Evolutionary conservation across 352 stramenopile species (phyloP).

Genomic region (Pythium myriotylum): DNA sequence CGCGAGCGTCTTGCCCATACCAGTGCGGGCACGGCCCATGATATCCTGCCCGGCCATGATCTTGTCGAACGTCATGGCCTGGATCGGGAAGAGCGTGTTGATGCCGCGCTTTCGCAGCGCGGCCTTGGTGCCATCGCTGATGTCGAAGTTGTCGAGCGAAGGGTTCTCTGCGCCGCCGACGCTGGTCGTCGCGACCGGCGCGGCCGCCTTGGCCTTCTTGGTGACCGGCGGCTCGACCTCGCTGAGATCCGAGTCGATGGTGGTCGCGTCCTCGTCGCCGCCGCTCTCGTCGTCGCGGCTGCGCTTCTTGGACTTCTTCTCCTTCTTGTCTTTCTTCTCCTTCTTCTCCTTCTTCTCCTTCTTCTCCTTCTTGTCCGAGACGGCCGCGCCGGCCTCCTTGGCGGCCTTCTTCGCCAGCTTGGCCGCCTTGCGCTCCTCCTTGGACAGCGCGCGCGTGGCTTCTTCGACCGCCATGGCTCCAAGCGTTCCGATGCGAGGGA

Average conservation of each 20-base stretch:
- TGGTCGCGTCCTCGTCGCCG: constrained; percentile 28
- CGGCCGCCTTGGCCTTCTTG: constrained; percentile 40
- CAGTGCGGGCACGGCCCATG: constrained; percentile 96
- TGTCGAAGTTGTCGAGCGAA: constrained; percentile 70
- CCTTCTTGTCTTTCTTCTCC: constrained; percentile 66
- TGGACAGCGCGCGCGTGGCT: constrained; percentile 41
- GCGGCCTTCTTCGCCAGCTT: constrained; percentile 59
- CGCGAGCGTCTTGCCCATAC: constrained; percentile 98
- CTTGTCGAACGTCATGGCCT: constrained; percentile 95
- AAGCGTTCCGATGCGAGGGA: background rate
- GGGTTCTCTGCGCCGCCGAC: constrained; percentile 67
- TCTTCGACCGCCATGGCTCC: constrained; percentile 43
- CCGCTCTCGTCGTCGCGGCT: constrained; percentile 38
- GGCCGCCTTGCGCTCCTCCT: constrained; percentile 64
- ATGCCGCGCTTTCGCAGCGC: constrained; percentile 83
- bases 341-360: constrained; percentile 69
- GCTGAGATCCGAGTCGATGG: constrained; percentile 56
- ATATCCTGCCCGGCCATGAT: constrained; percentile 96
- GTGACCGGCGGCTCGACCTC: constrained; percentile 39
- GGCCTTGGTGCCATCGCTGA: constrained; percentile 59
- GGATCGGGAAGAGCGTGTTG: constrained; percentile 90
- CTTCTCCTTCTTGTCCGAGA: constrained; percentile 52
- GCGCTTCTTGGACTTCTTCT: constrained; percentile 82
- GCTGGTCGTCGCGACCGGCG: constrained; percentile 22
- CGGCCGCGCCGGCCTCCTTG: constrained; percentile 30